Base-by-base conservation (phyloP, 192 early-diverging fungal species). In the Coemansia sp. region DNA sequence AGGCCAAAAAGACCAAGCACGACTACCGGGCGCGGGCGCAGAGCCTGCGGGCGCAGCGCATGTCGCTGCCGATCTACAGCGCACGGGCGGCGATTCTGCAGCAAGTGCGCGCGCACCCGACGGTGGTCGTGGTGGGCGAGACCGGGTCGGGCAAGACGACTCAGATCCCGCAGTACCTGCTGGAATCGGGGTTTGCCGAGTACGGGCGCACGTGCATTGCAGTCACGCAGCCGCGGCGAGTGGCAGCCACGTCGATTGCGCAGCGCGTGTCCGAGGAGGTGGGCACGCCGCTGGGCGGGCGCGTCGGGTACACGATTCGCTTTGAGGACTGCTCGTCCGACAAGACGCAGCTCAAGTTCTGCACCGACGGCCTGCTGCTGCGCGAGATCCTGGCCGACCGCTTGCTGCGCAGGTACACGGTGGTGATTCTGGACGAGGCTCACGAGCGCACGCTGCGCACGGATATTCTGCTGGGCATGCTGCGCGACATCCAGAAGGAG, bases 361-460 rank as follows among this genome's bases (percentile, higher is more conserved):
- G 96, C 75, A 99, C 97, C 0, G 97, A 99, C 50, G 97, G 97
- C 51, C 88, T 99, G 85, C 80, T 99, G 42, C 61, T 99, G 20
- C 79, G 94, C 6, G 96, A 99, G 65, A 79, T 97, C 4, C 70
- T 97, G 45, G 80, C 85, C 4, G 94, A 99, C 63, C 79, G 82
- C 14, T 42, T 92, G 46, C 62, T 99, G 8, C 54, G 71, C 1
- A 62, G 81, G 26, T 99, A 99, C 69, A 84, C 84, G 26, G 87
- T 89, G 7, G 84, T 99, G 56, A 82, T 99, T 23, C 62, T 99
- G 29, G 96, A 99, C 56, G 96, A 99, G 63, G 96, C 96, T 1
- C 97, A 99, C 66, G 97, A 99, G 72, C 85, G 97, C n/a, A 96
- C 91, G 0, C 54, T 99, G 60, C 79, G 97, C 19, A 99, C 97